Percentiles rank a stretch among this genome's conserved stretches.
Conservation (phyloP, 1,284 basidiomycete species). For the Mrakiaceae sp. region DNA sequence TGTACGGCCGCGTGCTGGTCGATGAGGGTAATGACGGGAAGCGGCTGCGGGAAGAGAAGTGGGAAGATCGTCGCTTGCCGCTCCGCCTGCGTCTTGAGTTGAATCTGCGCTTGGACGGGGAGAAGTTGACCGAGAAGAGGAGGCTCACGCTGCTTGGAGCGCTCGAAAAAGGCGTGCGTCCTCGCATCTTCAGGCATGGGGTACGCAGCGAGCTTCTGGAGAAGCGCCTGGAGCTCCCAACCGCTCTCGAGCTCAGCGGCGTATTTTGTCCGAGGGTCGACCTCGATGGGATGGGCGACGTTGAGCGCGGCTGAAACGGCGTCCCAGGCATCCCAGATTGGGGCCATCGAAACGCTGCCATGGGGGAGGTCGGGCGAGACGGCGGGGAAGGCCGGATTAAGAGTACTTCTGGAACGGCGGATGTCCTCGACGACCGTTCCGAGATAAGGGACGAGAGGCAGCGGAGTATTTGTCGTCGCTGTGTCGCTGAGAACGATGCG, state of each 20-base stretch:
- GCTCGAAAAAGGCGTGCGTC: no score
- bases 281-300: slow-evolving; percentile 24
- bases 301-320: slow-evolving; percentile 27
- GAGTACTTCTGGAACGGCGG: background rate
- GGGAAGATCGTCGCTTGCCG: slow-evolving; percentile 44
- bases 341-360: background rate
- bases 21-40: slow-evolving; percentile 53
- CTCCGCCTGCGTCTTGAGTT: no score
- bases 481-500: background rate
- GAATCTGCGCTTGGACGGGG: no score
- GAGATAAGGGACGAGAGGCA: slow-evolving; percentile 8
- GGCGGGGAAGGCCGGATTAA: background rate
- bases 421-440: slow-evolving; percentile 8
- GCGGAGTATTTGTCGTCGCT: no score
- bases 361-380: background rate
- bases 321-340: slow-evolving; percentile 3
- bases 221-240: slow-evolving; percentile 14
- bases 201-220: slow-evolving; percentile 12
- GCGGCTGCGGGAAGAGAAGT: slow-evolving; percentile 57
- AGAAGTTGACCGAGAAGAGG: slow-evolving; percentile 44
- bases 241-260: background rate
- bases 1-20: slow-evolving; percentile 48
- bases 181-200: background rate
- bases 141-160: slow-evolving; percentile 28
- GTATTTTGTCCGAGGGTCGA: no score